phyloP scores from a whole-genome alignment of 441 rosid species.

The Adansonia grandidieri region DNA sequence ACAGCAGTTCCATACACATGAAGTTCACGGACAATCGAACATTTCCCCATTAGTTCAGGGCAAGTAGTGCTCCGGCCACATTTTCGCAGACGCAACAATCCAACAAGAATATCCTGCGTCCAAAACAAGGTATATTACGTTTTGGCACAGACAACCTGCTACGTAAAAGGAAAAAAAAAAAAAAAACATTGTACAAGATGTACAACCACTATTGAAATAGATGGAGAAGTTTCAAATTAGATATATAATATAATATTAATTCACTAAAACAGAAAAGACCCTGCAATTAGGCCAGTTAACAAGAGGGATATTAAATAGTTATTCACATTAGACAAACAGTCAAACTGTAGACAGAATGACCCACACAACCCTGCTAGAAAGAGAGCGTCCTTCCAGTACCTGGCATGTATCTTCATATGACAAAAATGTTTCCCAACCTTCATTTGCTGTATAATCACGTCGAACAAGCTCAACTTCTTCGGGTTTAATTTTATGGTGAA shows the following conservation, averaged over 20 bases:
- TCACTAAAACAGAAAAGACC: neutral
- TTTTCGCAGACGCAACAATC: conserved; percentile 86
- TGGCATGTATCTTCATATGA: conserved; percentile 93
- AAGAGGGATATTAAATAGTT: neutral
- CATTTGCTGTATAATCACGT: conserved; percentile 96
- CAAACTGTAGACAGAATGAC: neutral
- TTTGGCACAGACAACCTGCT: neutral
- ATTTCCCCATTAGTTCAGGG: conserved; percentile 86
- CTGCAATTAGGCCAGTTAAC: neutral
- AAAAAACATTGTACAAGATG: conserved; percentile 14
- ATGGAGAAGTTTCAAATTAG: conserved; percentile 12
- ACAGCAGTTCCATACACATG: conserved; percentile 99
- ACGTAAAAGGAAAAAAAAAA: no score
- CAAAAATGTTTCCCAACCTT: conserved; percentile 98
- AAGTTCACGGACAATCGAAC: conserved; percentile 97
- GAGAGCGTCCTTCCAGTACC: conserved; percentile 47
- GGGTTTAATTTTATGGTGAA: conserved; percentile 91
- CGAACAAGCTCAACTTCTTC: conserved; percentile 99
- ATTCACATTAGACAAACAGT: neutral
- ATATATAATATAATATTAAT: neutral
- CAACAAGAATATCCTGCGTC: conserved; percentile 93
- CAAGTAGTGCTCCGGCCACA: conserved; percentile 87
- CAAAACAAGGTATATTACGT: conserved; percentile 21
- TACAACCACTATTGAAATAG: neutral
- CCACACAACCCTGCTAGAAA: neutral